Conservation (phyloP, 2,329 filamentous ascomycete genomes). For the Paecilomyces dactylethromorphus region DNA sequence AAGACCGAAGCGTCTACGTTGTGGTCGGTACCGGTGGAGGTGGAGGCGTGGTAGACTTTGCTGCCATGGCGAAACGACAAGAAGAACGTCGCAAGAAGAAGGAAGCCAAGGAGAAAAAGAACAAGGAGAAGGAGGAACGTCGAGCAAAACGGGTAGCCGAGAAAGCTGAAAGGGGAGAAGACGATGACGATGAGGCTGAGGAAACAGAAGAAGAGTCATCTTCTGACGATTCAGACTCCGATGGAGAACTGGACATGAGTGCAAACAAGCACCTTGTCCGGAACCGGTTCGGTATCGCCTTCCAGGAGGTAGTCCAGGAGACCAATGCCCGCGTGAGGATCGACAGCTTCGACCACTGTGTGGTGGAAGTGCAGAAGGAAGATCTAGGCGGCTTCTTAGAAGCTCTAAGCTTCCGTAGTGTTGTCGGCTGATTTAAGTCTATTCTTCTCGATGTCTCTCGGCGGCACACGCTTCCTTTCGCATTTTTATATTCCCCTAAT, state of each 20-base stretch:
- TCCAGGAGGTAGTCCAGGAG: conserved; percentile 89
- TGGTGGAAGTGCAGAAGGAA: conserved; percentile 96
- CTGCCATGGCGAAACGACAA: conserved; percentile 62
- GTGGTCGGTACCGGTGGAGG: conserved; percentile 90
- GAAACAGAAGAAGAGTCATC: conserved; percentile 51
- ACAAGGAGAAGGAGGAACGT: conserved; percentile 59
- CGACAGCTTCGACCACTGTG: conserved; percentile 95
- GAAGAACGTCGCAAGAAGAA: conserved; percentile 56
- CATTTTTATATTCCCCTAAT: not conserved
- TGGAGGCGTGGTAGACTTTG: conserved; percentile 62
- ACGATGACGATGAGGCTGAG: conserved; percentile 54
- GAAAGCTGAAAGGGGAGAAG: conserved; percentile 44
- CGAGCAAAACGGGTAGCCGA: conserved; percentile 51
- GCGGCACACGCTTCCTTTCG: not conserved
- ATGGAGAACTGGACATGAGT: conserved; percentile 49
- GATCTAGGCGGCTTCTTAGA: conserved; percentile 88
- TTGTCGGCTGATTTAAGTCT: conserved; percentile 47
- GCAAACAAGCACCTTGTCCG: conserved; percentile 63
- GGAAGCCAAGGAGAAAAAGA: conserved; percentile 56
- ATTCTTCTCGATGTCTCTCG: not conserved
- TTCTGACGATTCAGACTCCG: conserved; percentile 46
- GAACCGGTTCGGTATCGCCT: conserved; percentile 90
- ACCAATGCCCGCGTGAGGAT: conserved; percentile 85
- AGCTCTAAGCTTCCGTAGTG: conserved; percentile 81
- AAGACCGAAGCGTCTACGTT: conserved; percentile 78